A percentile compares a stretch with the other conserved stretches of the same genome.
Evolutionary conservation across 1,284 basidiomycete genomes (phyloP).

Genomic region (Gomphus bonarii): DNA sequence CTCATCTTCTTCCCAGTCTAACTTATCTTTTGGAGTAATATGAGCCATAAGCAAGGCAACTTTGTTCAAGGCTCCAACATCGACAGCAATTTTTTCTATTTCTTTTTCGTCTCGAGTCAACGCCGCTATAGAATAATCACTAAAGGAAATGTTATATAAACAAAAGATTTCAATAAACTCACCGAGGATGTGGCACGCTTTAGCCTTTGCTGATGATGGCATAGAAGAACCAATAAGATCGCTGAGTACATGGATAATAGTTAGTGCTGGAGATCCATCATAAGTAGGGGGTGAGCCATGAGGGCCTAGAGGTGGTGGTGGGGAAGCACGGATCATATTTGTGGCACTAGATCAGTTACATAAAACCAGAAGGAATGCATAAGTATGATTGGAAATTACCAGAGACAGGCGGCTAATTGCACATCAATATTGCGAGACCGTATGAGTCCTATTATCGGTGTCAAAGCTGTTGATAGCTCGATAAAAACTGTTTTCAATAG

Average conservation of each 20-base stretch:
- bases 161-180: background rate
- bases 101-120: slow-evolving; percentile 61
- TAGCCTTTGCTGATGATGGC: slow-evolving; percentile 36
- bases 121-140: slow-evolving; percentile 35
- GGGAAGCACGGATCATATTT: slow-evolving; percentile 40
- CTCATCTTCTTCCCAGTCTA: slow-evolving; percentile 49
- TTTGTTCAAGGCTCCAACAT: slow-evolving; percentile 47
- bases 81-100: slow-evolving; percentile 53
- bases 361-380: background rate
- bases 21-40: slow-evolving; percentile 37
- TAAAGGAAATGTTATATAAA: background rate
- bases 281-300: slow-evolving; percentile 13
- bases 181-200: slow-evolving; percentile 69
- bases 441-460: slow-evolving; percentile 32
- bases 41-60: slow-evolving; percentile 38
- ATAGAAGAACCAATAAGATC: slow-evolving; percentile 36
- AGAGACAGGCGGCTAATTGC: slow-evolving; percentile 57
- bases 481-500: background rate
- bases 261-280: slow-evolving; percentile 37
- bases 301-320: slow-evolving; percentile 18
- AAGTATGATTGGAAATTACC: slow-evolving; percentile 29
- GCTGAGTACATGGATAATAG: slow-evolving; percentile 54
- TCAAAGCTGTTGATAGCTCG: background rate
- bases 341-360: slow-evolving; percentile 33
- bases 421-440: slow-evolving; percentile 47